A percentile compares a stretch with the other conserved stretches of the same genome.
Conservation (phyloP, 2,329 filamentous ascomycete genomes). For the Calonectria montana region DNA sequence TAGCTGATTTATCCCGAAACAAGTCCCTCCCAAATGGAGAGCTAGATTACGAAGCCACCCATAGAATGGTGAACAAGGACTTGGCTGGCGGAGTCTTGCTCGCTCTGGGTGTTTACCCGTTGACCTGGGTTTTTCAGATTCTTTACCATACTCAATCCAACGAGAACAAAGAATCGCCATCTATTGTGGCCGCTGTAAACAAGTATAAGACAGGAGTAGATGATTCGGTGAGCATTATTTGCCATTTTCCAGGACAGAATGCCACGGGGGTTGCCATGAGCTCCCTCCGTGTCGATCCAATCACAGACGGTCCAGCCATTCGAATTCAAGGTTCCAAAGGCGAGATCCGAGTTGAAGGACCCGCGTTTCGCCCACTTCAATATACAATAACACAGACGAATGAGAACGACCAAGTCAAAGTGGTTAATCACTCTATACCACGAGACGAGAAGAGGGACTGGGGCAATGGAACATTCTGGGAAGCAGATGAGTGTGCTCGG, state of each 20-base stretch:
- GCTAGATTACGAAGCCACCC: not conserved
- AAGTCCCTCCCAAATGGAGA: not conserved
- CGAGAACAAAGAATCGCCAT: not conserved
- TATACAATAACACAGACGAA: not conserved
- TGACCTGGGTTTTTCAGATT: constrained; percentile 73
- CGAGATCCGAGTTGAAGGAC: constrained; percentile 16
- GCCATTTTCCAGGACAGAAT: constrained; percentile 74
- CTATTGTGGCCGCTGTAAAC: not conserved
- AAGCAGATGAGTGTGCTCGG: constrained; percentile 82
- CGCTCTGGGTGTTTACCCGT: constrained; percentile 85
- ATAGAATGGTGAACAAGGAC: constrained; percentile 77
- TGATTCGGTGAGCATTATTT: constrained; percentile 75
- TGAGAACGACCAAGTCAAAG: not conserved
- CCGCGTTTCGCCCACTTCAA: constrained; percentile 54
- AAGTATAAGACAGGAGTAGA: constrained; percentile 46
- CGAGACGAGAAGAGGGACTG: constrained; percentile 44
- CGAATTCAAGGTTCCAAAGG: constrained; percentile 70
- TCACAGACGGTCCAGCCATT: constrained; percentile 56
- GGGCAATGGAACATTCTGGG: constrained; percentile 90
- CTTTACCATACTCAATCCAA: constrained; percentile 12
- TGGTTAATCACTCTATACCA: not conserved
- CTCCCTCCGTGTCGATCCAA: constrained; percentile 72
- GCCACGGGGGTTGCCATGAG: constrained; percentile 59
- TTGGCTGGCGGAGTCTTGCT: constrained; percentile 84
- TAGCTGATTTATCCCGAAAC: not conserved